Evolutionary conservation across 208 protist species (phyloP).

Genomic region (Eutreptiella sp.): DNA sequence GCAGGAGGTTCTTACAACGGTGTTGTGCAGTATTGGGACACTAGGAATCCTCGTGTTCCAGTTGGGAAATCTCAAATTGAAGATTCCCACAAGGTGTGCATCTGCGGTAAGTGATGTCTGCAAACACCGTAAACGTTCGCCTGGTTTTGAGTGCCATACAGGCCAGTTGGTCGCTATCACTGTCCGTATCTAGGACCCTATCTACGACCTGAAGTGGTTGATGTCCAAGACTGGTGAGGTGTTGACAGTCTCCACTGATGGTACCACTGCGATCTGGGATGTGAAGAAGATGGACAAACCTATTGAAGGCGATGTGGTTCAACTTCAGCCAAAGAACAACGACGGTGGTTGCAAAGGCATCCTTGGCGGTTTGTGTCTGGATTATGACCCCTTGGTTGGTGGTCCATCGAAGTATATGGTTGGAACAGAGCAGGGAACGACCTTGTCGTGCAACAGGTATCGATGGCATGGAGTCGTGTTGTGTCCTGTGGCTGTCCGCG

Average conservation of each 20-base stretch:
- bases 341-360: slow-evolving; percentile 73
- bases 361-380: slow-evolving; percentile 81
- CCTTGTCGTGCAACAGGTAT: slow-evolving; percentile 45
- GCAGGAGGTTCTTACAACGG: slow-evolving; percentile 94
- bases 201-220: slow-evolving; percentile 90
- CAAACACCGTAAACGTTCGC: too few relatives aligned
- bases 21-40: slow-evolving; percentile 90
- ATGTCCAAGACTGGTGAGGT: slow-evolving; percentile 91
- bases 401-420: slow-evolving; percentile 92
- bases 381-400: slow-evolving; percentile 86
- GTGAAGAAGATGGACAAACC: slow-evolving; percentile 83
- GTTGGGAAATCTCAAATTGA: slow-evolving; percentile 81
- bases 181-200: too few relatives aligned
- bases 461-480: too few relatives aligned
- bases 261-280: slow-evolving; percentile 88
- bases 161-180: too few relatives aligned
- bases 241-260: slow-evolving; percentile 87
- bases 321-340: slow-evolving; percentile 76
- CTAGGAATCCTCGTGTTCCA: slow-evolving; percentile 73
- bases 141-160: too few relatives aligned
- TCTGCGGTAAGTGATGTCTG: too few relatives aligned
- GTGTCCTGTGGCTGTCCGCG: too few relatives aligned
- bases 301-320: slow-evolving; percentile 52
- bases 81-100: slow-evolving; percentile 90
- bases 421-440: slow-evolving; percentile 49